Base-by-base conservation (phyloP, 2,329 filamentous ascomycete species). In the Penicillium fuscoglaucum region DNA sequence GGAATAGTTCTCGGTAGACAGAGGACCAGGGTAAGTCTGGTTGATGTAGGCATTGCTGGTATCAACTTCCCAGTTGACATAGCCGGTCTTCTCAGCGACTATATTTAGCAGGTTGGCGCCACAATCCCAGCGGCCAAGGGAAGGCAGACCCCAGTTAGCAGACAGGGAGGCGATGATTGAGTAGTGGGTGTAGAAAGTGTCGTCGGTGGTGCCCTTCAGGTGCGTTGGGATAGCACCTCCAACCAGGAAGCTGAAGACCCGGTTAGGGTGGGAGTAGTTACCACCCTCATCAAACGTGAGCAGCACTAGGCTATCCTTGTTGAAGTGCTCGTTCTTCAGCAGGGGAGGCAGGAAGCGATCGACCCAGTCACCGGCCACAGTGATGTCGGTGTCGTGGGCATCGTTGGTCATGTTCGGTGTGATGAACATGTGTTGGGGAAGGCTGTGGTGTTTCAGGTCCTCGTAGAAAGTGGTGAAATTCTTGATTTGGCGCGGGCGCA, bases 251-350 rank as follows among this genome's bases (percentile, higher is more conserved):
- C 80, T 84, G 59, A 90, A 83, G 52, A 95, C 83, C 41, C 81
- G 81, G 81, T 95, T 95, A 66, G 84, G 82, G 28, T 79, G 76
- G 6, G 79, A 74, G 75, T 92, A 91, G 10, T 83, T 86, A 66
- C 88, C 84, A 72, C 87, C 90, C 77, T 95, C 91, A 63, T 95
- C 91, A 68, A 91, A 95, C 10, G 87, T 93, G 59, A 95, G 74
- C 6, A 93, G 78, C 10, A 95, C 82, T 1, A 95, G 82, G 0
- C 89, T 93, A 69, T 89, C 85, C 50, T 89, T 78, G 84, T 88
- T 89, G 75, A 95, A 93, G 65, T 87, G 83, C 49, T 79, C 74
- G 76, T 93, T 83, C 37, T 81, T 72, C 7, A 95, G 80, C 9
- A 95, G 84, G 0, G 90, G 89, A 57, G 84, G 82, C 1, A 95